Base-by-base conservation (phyloP, 306 rosid species). In the Malus orientalis region DNA sequence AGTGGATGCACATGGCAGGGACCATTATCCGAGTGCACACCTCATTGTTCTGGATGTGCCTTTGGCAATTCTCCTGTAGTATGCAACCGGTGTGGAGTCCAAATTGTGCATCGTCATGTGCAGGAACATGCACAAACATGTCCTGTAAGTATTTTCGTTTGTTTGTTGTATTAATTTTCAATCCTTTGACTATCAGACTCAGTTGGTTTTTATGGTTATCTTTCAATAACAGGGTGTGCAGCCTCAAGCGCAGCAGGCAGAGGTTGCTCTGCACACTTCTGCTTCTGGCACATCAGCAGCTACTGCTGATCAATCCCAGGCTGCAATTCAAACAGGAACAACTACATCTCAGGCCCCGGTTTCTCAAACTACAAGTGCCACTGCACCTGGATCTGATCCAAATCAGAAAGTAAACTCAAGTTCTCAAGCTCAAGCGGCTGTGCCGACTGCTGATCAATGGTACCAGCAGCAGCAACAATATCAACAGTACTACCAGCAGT, bases 1-100 rank as follows among this genome's bases (percentile, higher is more conserved):
- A 96, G 99, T 55, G 99, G 99, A 63, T 96, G 99, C 87, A 73
- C 91, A 36, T 96, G 99, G 98, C 97, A 92, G 79, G 99, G 99
- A 59, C 84, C 93, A 57, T 79, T 96, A 78, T 85, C 96, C 19
- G 97, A 92, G 49, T 89, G 93, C 58, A 84, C 89, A 62, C 75
- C 97, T 76, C 99, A 96, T 83, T 92, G 98, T 88, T 73, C 90
- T 75, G 89, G 86, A 69, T 96, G 99, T 80, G 87, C 93, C 71
- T 96, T 89, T 70, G 99, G 99, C n/a, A 93, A 85, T 80, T 96
- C 96, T 64, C 97, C 97, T 27, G 98, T 96, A 70, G 93, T 89
- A 67, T 96, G 99, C 85, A 96, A 96, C 71, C 88, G 97, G 79
- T 96, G 99, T 40, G 96, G 90, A 55, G 74, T 91, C 78, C 98